Base-by-base conservation (phyloP, 768 basidiomycete genomes). In the Suillus paluster region DNA sequence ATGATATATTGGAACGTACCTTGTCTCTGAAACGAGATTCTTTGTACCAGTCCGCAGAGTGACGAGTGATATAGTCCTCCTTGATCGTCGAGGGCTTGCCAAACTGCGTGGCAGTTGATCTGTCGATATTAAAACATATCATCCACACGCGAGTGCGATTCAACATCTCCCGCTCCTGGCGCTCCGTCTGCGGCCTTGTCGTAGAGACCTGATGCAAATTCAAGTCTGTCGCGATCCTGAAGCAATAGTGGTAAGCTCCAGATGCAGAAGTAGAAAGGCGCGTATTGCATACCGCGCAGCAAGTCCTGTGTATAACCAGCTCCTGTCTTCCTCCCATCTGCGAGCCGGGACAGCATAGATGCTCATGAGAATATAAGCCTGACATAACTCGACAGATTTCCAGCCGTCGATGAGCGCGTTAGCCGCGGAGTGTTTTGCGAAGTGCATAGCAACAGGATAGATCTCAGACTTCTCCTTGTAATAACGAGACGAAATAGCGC, bases 81-180 rank as follows among this genome's bases (percentile, higher is more conserved):
- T 90, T 90, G 70, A 96, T 89, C 10, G 92, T 94, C 14, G 88
- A 89, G 3, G 94, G 92, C 74, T 95, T 95, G 4, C 94, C 95
- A 71, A 94, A 92, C 71, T 95, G 90, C 3, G 91, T 94, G 2
- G 92, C 89, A 3, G 90, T 89, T 30, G 93, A 95, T 19, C 92
- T 85, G 72, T 97, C 95, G 61, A 96, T 73, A 70, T 93, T 92
- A 77, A 90, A 95, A 72, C 92, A 95, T 56, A 91, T 90, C 81
- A 96, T 84, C 94, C 94, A 97, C 33, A 90, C 87, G n/a, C 95
- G 79, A 45, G 86, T 87, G 61, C 90, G 86, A 72, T 97, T 96
- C 68, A 95, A 76, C 38, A 92, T 83, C 77, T 96, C 94, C 19
- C 94, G 82, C 65, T 91, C 91, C 64, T 91, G 86, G 41, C 81